These are phyloP conservation scores for Sisymbrium irio DNA, from an alignment of 345 rosid species.

Conservation along the genomic window DNA sequence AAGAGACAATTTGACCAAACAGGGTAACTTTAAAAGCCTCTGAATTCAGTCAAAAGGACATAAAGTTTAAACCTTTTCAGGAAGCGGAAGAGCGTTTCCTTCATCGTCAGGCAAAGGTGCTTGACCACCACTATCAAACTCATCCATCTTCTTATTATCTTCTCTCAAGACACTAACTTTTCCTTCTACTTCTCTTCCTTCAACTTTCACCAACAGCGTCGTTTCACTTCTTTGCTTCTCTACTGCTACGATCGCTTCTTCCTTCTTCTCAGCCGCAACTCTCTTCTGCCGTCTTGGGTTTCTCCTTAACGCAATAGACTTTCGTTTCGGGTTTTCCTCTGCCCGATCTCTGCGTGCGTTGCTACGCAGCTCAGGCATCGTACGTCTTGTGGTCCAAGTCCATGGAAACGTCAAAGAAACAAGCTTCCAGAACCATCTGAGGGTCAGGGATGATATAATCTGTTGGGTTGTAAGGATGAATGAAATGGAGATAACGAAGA, in stretches of 20 bases:
- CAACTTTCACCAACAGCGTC: conserved; percentile 26
- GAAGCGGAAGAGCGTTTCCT: conserved; percentile 83
- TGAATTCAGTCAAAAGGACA: not conserved
- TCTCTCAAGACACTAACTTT: conserved; percentile 31
- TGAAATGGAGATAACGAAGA: conserved; percentile 12
- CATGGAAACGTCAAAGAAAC: conserved; percentile 25
- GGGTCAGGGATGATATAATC: conserved; percentile 2
- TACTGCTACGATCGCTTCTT: conserved; percentile 24
- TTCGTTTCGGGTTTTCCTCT: conserved; percentile 22
- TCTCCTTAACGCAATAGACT: conserved; percentile 36
- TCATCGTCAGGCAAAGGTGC: conserved; percentile 79
- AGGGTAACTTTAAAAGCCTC: not conserved
- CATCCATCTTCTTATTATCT: conserved; percentile 53
- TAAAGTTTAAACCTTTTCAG: conserved; percentile 61
- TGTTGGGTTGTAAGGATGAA: not conserved
- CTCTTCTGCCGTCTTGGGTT: conserved; percentile 27
- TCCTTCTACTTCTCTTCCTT: conserved; percentile 10
- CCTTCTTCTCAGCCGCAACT: conserved; percentile 5
- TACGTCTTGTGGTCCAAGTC: conserved; percentile 33
- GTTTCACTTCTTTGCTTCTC: conserved; percentile 17
- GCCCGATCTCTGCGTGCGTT: conserved; percentile 44
- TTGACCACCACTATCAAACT: conserved; percentile 68
- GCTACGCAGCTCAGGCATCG: conserved; percentile 58
- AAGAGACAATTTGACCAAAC: not conserved
- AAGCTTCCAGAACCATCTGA: conserved; percentile 44